Evolutionary conservation across 208 protist genomes (phyloP).

Genomic region (Trypanosoma lewisi): DNA sequence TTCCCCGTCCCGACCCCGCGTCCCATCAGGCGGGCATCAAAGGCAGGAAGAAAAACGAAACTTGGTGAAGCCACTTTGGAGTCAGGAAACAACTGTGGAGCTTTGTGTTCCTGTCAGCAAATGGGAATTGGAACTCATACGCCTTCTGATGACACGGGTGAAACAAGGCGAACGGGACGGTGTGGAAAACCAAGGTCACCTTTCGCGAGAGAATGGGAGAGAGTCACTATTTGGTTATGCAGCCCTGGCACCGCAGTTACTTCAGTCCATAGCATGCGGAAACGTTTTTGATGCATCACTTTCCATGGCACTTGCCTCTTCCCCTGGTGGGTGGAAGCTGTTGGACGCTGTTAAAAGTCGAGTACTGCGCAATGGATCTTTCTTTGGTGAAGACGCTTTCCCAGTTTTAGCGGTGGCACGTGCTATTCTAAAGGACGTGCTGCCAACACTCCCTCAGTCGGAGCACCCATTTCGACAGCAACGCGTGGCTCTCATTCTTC

Average conservation of each 20-base stretch:
- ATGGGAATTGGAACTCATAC: conserved; percentile 55
- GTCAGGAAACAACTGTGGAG: conserved; percentile 28
- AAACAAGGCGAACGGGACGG: too few species aligned
- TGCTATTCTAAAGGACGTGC: conserved; percentile 48
- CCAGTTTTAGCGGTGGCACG: conserved; percentile 54
- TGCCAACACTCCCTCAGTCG: conserved; percentile 1
- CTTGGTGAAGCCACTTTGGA: not conserved
- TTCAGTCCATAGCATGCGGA: conserved; percentile 66
- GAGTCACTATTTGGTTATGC: not conserved
- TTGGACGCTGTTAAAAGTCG: conserved; percentile 35
- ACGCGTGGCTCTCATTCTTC: conserved; percentile 49
- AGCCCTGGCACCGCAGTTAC: conserved; percentile 18
- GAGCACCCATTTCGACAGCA: conserved; percentile 1
- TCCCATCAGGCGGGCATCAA: not conserved
- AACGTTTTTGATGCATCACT: conserved; percentile 60
- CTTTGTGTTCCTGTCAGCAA: conserved; percentile 53
- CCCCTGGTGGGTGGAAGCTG: conserved; percentile 12
- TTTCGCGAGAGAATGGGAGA: not conserved
- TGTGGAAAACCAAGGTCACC: too few species aligned
- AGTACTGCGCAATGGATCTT: conserved; percentile 35
- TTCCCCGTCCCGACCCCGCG: not conserved
- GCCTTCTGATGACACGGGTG: conserved; percentile 32
- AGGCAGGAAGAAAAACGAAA: not conserved
- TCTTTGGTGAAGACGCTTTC: conserved; percentile 56
- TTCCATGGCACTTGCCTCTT: conserved; percentile 33